These are phyloP conservation scores for Tylopilus rubrobrunneus DNA, from an alignment of 768 basidiomycete genomes.

Conservation along the genomic window DNA sequence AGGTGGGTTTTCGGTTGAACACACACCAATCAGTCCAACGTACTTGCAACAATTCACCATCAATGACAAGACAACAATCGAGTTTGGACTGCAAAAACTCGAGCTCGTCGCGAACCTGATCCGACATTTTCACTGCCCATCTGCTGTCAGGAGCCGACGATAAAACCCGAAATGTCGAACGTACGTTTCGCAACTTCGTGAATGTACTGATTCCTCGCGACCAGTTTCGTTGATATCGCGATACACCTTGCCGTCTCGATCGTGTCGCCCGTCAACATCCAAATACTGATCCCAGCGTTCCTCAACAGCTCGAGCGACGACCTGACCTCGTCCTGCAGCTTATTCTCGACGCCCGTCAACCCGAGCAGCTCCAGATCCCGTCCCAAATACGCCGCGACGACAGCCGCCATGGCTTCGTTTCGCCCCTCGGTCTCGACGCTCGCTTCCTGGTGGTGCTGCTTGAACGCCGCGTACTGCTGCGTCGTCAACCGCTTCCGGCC, in stretches of 20 bases:
- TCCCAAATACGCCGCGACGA: constrained; percentile 77
- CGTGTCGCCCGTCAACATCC: constrained; percentile 99
- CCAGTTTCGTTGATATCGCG: constrained; percentile 94
- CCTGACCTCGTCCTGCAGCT: constrained; percentile 95
- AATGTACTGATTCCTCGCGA: constrained; percentile 94
- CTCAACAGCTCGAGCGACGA: constrained; percentile 86
- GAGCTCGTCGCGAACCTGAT: constrained; percentile 80
- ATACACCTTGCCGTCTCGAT: constrained; percentile 99
- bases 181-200: constrained; percentile 92
- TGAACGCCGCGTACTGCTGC: constrained; percentile 73
- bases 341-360: constrained; percentile 98
- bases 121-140: constrained; percentile 73
- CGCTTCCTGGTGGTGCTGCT: constrained; percentile 66
- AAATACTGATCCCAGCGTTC: constrained; percentile 97
- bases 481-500: constrained; percentile 72
- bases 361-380: constrained; percentile 89
- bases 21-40: constrained; percentile 9
- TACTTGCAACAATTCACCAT: constrained; percentile 94
- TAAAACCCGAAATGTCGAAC: not conserved
- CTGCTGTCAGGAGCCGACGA: not conserved
- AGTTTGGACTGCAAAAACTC: constrained; percentile 93
- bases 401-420: constrained; percentile 74
- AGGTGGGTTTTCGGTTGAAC: not conserved
- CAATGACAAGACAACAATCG: constrained; percentile 97
- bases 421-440: constrained; percentile 75